Evolutionary conservation across 2,329 filamentous ascomycete species (phyloP).

Genomic region (Pyrenochaeta sp.): DNA sequence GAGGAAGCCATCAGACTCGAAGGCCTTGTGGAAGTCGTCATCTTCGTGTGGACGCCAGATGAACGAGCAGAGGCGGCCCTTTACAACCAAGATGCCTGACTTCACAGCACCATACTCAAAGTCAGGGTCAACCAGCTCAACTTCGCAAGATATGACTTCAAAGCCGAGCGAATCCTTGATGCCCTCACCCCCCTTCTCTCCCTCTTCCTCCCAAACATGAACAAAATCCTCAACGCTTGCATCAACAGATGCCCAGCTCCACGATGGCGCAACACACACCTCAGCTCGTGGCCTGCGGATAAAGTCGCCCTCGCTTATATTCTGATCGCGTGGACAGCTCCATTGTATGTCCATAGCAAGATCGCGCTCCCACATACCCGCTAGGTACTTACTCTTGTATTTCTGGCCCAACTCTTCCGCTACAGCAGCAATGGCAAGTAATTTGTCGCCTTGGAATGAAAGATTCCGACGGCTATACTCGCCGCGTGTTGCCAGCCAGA

Average conservation of each 20-base stretch:
- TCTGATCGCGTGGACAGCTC: neutral
- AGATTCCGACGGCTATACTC: slow-evolving; percentile 13
- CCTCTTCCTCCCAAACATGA: slow-evolving; percentile 3
- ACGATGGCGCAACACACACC: slow-evolving; percentile 11
- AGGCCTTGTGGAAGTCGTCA: neutral
- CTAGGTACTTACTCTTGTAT: slow-evolving; percentile 8
- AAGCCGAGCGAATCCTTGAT: slow-evolving; percentile 6
- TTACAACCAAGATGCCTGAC: slow-evolving; percentile 5
- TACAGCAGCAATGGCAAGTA: slow-evolving; percentile 12
- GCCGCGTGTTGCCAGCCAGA: slow-evolving; percentile 10
- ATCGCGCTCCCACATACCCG: slow-evolving; percentile 15
- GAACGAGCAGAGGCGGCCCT: neutral
- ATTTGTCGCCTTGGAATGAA: slow-evolving; percentile 12
- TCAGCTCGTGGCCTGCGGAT: slow-evolving; percentile 1
- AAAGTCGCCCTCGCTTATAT: neutral
- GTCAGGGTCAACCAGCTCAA: slow-evolving; percentile 3
- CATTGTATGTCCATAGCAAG: slow-evolving; percentile 12
- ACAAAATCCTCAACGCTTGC: slow-evolving; percentile 6
- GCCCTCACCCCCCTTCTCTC: neutral
- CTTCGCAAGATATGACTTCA: slow-evolving; percentile 7
- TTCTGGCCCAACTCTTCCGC: slow-evolving; percentile 10
- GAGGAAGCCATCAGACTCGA: slow-evolving; percentile 3
- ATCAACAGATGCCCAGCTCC: slow-evolving; percentile 15
- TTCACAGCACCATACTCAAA: slow-evolving; percentile 10
- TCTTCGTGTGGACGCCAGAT: slow-evolving; percentile 2